These are phyloP conservation scores for Quercus robur DNA, from an alignment of 306 rosid genomes.

Conservation along the genomic window DNA sequence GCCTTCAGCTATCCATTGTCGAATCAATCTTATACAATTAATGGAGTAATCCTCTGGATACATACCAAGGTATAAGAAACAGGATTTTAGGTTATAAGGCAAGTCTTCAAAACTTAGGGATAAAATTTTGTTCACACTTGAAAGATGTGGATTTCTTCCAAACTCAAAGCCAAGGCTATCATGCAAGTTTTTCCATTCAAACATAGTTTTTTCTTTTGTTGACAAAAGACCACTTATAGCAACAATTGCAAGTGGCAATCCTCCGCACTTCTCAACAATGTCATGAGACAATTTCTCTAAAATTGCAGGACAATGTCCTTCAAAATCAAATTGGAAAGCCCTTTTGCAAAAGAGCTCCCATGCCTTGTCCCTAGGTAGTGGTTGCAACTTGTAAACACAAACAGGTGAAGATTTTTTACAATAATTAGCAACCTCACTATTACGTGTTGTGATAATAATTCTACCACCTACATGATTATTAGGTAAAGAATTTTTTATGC, in stretches of 20 bases:
- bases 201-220: not conserved
- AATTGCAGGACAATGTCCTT: not conserved
- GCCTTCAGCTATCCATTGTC: constrained; percentile 5
- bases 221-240: not conserved
- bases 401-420: not conserved
- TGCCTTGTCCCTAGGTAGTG: not conserved
- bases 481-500: no score
- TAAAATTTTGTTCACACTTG: not conserved
- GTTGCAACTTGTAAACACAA: not conserved
- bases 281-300: not conserved
- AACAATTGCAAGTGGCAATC: constrained; percentile 8
- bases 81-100: not conserved
- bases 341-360: not conserved
- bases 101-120: constrained; percentile 1
- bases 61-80: constrained; percentile 19
- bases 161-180: not conserved
- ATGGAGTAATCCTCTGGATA: constrained; percentile 11
- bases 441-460: not conserved
- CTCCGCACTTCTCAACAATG: not conserved
- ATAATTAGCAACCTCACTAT: not conserved
- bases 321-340: not conserved
- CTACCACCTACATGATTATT: no score
- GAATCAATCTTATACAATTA: not conserved
- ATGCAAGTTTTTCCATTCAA: not conserved
- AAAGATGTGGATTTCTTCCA: not conserved